A percentile compares a stretch with the other conserved stretches of the same genome.
Conservation (phyloP, 768 basidiomycete species). For the Tulasnella sp. region DNA sequence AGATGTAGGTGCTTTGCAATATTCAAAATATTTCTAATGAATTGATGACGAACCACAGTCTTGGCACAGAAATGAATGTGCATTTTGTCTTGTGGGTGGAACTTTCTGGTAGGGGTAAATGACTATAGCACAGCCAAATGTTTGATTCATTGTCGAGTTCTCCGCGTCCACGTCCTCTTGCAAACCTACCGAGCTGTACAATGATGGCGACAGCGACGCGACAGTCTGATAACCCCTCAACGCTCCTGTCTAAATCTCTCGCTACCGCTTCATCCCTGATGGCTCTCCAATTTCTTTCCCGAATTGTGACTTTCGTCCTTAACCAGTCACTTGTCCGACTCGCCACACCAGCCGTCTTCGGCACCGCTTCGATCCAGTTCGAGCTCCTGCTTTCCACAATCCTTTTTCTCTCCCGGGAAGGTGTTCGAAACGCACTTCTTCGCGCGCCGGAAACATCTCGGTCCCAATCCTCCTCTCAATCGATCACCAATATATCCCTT, state of each 20-base stretch:
- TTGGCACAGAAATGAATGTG: too few species aligned
- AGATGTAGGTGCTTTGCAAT: too few species aligned
- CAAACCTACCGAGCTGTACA: too few species aligned
- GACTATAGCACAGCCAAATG: too few species aligned
- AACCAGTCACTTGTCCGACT: slow-evolving; percentile 82
- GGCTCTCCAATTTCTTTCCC: slow-evolving; percentile 73
- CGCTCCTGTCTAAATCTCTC: slow-evolving; percentile 33
- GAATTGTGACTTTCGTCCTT: slow-evolving; percentile 74
- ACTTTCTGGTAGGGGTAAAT: too few species aligned
- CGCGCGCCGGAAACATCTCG: slow-evolving; percentile 31
- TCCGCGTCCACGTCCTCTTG: too few species aligned
- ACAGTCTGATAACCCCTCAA: neutral
- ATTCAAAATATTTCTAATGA: too few species aligned
- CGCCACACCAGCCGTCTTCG: slow-evolving; percentile 67
- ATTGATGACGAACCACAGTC: too few species aligned
- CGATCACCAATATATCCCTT: slow-evolving; percentile 41
- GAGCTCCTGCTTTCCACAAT: slow-evolving; percentile 84
- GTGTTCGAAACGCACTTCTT: slow-evolving; percentile 74
- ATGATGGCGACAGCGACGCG: too few species aligned
- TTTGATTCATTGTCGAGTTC: too few species aligned
- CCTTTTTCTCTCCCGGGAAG: slow-evolving; percentile 88
- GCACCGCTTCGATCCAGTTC: slow-evolving; percentile 88
- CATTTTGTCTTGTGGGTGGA: too few species aligned
- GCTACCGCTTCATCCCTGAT: slow-evolving; percentile 55
- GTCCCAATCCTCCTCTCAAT: neutral